A percentile compares a stretch with the other conserved stretches of the same genome.
phyloP scores from a whole-genome alignment of 441 rosid genomes.

The Dalechampia spathulata region DNA sequence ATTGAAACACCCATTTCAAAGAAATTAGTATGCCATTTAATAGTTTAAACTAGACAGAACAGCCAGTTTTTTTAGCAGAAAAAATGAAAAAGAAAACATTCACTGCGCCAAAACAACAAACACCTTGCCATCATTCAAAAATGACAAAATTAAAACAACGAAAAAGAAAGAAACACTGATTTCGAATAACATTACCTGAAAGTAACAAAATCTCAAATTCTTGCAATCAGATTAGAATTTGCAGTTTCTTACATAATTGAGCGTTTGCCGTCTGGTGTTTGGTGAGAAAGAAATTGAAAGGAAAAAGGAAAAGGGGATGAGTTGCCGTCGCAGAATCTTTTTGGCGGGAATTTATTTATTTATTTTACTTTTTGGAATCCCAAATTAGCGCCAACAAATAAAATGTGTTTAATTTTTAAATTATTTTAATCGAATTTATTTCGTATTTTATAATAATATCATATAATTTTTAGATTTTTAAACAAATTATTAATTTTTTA shows the following conservation, averaged over 20 bases:
- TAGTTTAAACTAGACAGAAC: neutral
- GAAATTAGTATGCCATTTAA: neutral
- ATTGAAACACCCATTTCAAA: neutral
- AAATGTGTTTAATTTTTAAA: too few species aligned
- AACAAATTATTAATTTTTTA: too few species aligned
- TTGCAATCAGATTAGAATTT: too few species aligned
- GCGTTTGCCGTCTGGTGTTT: neutral
- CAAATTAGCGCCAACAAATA: too few species aligned
- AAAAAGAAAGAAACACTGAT: too few species aligned
- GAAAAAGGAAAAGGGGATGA: constrained; percentile 2
- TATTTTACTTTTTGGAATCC: too few species aligned
- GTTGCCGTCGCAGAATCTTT: neutral
- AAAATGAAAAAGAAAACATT: neutral
- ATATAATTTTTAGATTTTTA: too few species aligned
- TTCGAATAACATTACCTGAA: neutral
- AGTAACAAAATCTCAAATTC: neutral
- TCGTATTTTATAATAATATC: too few species aligned
- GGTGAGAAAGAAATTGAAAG: neutral
- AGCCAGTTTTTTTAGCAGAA: too few species aligned
- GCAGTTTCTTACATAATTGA: too few species aligned
- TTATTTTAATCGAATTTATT: too few species aligned
- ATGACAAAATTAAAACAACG: neutral
- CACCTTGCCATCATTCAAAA: neutral
- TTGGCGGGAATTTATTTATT: constrained; percentile 11
- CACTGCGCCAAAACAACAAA: neutral